These are phyloP conservation scores for Didymella arachidicola DNA, from an alignment of 2,329 filamentous ascomycete species.

Conservation along the genomic window DNA sequence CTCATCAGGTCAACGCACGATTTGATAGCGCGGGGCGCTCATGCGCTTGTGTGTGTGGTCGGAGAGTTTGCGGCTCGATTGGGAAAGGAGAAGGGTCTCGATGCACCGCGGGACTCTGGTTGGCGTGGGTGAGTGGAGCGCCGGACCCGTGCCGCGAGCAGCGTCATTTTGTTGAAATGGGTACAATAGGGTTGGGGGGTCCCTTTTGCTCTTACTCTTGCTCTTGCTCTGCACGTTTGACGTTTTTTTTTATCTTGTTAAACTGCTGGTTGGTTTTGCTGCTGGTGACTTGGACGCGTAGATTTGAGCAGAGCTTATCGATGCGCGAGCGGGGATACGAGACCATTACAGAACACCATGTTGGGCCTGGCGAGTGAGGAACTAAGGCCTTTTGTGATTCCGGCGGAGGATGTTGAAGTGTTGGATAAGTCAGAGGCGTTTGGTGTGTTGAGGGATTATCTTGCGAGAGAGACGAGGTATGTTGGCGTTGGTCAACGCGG, in stretches of 20 bases:
- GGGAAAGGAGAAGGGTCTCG: constrained; percentile 24
- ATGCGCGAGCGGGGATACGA: constrained; percentile 17
- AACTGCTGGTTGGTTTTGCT: not conserved
- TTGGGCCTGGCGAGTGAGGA: constrained; percentile 20
- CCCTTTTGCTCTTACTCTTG: not conserved
- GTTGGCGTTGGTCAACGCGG: constrained; percentile 29
- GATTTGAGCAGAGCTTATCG: constrained; percentile 15
- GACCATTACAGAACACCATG: constrained; percentile 21
- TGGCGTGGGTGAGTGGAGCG: constrained; percentile 3
- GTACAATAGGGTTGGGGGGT: not conserved
- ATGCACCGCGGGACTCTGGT: constrained; percentile 6
- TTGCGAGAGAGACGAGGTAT: constrained; percentile 52
- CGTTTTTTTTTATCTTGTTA: not conserved
- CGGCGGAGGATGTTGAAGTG: constrained; percentile 51
- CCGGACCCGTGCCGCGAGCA: constrained; percentile 3
- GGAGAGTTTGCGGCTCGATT: constrained; percentile 17
- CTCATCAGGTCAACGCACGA: constrained; percentile 2
- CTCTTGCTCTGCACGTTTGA: constrained; percentile 9
- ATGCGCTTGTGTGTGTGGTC: constrained; percentile 17
- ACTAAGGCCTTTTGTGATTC: constrained; percentile 54
- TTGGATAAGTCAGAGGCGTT: constrained; percentile 54
- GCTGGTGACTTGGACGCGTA: not conserved
- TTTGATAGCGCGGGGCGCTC: constrained; percentile 14
- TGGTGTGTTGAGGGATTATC: constrained; percentile 53
- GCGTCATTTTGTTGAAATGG: constrained; percentile 25